These are phyloP conservation scores for Pseudozyma sp. DNA, from an alignment of 1,284 basidiomycete genomes.

Conservation along the genomic window DNA sequence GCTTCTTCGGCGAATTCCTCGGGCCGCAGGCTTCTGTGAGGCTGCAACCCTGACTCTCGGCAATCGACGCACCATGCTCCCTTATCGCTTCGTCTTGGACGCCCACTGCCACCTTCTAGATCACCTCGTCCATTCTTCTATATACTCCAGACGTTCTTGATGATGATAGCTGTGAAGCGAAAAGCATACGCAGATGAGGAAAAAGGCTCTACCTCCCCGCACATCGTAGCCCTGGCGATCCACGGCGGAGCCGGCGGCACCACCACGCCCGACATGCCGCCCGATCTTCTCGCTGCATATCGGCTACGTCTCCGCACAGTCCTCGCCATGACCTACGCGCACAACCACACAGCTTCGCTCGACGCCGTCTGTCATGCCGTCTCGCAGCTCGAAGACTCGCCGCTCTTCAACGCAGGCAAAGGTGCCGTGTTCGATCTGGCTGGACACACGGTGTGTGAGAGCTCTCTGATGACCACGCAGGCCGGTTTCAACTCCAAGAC, in stretches of 20 bases:
- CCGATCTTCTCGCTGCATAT: slow-evolving; percentile 74
- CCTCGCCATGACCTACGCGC: slow-evolving; percentile 75
- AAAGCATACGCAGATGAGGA: not conserved
- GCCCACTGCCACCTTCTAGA: no score
- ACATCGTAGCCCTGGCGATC: slow-evolving; percentile 43
- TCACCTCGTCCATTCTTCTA: no score
- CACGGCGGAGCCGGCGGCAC: slow-evolving; percentile 52
- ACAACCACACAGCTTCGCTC: slow-evolving; percentile 79
- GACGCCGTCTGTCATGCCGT: slow-evolving; percentile 84
- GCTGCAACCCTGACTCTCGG: not conserved
- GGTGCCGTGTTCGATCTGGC: slow-evolving; percentile 49
- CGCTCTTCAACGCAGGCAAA: slow-evolving; percentile 81
- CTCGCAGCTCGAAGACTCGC: slow-evolving; percentile 78
- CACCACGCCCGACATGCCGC: slow-evolving; percentile 27
- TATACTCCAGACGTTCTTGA: not conserved
- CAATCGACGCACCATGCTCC: slow-evolving; percentile 3
- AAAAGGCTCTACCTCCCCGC: not conserved
- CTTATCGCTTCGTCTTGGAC: not conserved
- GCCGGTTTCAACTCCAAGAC: slow-evolving; percentile 50
- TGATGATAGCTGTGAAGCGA: not conserved
- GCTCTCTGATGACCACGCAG: slow-evolving; percentile 71
- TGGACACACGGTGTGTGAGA: slow-evolving; percentile 79
- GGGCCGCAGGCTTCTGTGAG: slow-evolving; percentile 4
- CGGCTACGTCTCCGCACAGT: slow-evolving; percentile 74
- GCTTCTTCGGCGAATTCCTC: slow-evolving; percentile 10